Base-by-base conservation (phyloP, 2,329 filamentous ascomycete genomes). In the Phoma sp. region DNA sequence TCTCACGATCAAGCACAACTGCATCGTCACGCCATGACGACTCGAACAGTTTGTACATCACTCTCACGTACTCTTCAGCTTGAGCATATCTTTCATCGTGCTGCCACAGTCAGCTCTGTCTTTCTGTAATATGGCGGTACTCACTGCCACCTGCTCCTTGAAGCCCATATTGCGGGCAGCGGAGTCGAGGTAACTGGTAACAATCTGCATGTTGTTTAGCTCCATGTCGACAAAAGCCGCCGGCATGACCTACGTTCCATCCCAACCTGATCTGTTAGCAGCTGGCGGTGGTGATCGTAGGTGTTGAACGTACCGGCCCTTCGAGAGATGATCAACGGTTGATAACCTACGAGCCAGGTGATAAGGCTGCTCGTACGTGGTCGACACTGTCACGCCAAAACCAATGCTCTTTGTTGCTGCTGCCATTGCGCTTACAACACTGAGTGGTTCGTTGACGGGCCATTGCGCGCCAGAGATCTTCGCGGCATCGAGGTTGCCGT, bases 301-400 rank as follows among this genome's bases (percentile, higher is more conserved):
- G 12, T 21, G 1, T 7, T 9, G 4, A 19, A 43, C 63, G 55
- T 54, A 68, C 69, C 87, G 78, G n/a, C 87, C 86, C 43, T 84
- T 84, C 0, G 85, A 85, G 9, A 90, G 74, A 68, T 90, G 88
- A 64, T 90, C 88, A 0, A 89, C 78, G 0, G 87, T 90, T 4
- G 83, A 85, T 10, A 90, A 73, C n/a, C 86, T 76, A 17, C 87
- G 74, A 0, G 88, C 87, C 13, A 90, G 76, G 60, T 88, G 84
- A 64, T 88, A 90, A 0, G 88, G 87, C 65, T 86, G 82, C 68
- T 90, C 87, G 58, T 90, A 90, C 0, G 85, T 88, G 0, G 87
- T 89, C 1, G 84, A 83, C 0, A 87, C 82, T 0, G 88, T 90
- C 1, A 90, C 84, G 0, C 87, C 87, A 57, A 90, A 90, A 0